Base-by-base conservation (phyloP, 2,329 filamentous ascomycete genomes). In the Exophiala bonariae region DNA sequence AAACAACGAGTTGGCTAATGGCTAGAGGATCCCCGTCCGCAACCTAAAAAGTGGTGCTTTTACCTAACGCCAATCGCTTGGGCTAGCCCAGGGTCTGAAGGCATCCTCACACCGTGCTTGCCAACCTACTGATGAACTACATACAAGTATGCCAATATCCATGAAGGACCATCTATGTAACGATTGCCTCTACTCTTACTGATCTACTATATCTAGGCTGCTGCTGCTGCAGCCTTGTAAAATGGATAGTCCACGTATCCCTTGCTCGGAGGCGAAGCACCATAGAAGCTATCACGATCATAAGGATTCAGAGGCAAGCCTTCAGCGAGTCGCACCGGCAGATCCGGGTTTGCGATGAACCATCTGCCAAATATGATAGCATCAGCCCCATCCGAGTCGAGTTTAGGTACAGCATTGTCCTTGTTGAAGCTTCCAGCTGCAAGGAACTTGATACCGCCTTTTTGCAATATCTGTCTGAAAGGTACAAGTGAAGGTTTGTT, bases 351-450 rank as follows among this genome's bases (percentile, higher is more conserved):
- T 36, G 71, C 73, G 10, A 72, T 69, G 45, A 77, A 79, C 37
- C 69, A 69, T 2, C 74, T 64, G 0, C 74, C 75, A 40, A 70
- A 76, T 2, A 75, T 44, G 19, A 79, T 54, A 7, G 62, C 75
- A 51, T 79, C 75, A 43, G 75, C 76, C 19, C 61, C 67, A 2
- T 69, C 70, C 2, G 71, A 64, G 49, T 77, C 74, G 9, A 79
- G 57, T 32, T 76, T 69, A 2, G 72, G 74, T 66, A 71, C 76
- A 0, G 68, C 69, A 54, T 79, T 81, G 35, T 66, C 66, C 34
- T 78, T 68, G 45, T 78, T 67, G 63, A 75, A 82, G 0, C 77
- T 78, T 4, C 78, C 79, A 0, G 75, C 78, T 1, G 61, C 57
- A 10, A 65, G 45, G n/a, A 66, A 75, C 3, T 60, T 54, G 26